Percentiles rank a stretch among this genome's conserved stretches.
phyloP scores from a whole-genome alignment of 2,329 filamentous ascomycete genomes.

The Albifimbria verrucaria region DNA sequence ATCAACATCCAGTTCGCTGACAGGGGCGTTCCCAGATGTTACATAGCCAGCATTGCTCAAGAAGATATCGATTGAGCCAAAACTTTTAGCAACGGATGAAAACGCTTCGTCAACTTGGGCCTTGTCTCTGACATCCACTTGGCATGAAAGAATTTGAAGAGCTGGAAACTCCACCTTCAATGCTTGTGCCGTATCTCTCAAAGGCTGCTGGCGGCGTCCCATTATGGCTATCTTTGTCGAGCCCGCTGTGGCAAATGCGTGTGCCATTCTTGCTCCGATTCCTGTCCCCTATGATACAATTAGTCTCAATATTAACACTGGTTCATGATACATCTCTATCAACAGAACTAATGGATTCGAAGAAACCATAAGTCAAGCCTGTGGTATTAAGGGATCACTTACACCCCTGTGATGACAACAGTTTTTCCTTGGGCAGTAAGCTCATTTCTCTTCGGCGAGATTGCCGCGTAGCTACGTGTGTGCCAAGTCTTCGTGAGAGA shows the following conservation, averaged over 20 bases:
- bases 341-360: no score
- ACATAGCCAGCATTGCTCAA: constrained; percentile 23
- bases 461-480: not conserved
- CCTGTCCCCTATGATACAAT: constrained; percentile 34
- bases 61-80: constrained; percentile 19
- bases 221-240: constrained; percentile 49
- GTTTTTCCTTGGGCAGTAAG: constrained; percentile 3
- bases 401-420: constrained; percentile 6
- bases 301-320: not conserved
- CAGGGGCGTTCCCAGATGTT: constrained; percentile 8
- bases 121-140: constrained; percentile 12
- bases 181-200: constrained; percentile 18
- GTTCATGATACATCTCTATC: not conserved
- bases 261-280: constrained; percentile 42
- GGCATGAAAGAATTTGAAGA: constrained; percentile 12
- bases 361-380: no score
- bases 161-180: constrained; percentile 10
- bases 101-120: constrained; percentile 8
- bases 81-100: not conserved
- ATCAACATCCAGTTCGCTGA: constrained; percentile 10
- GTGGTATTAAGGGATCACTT: no score
- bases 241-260: constrained; percentile 34
- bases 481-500: constrained; percentile 9
- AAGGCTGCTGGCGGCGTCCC: constrained; percentile 21
- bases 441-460: not conserved